These are phyloP conservation scores for Trichoderma atrobrunneum DNA, from an alignment of 2,329 filamentous ascomycete genomes.

Conservation along the genomic window DNA sequence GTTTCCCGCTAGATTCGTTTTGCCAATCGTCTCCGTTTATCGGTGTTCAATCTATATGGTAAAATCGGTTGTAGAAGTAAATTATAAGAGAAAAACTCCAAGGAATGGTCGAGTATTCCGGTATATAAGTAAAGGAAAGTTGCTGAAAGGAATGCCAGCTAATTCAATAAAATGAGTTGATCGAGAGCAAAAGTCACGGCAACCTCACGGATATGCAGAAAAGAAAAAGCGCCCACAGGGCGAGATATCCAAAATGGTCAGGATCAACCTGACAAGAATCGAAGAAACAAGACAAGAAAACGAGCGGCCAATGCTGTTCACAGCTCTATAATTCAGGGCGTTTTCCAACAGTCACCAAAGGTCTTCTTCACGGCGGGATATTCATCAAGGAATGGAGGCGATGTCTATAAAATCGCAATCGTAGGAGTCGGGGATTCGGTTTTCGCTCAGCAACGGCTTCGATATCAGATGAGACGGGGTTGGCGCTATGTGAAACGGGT, in stretches of 20 bases:
- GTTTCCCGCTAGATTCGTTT: neutral
- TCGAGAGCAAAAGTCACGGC: neutral
- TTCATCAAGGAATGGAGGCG: constrained; percentile 11
- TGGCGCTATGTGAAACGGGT: constrained; percentile 2
- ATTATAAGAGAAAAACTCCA: constrained; percentile 14
- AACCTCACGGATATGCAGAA: constrained; percentile 1
- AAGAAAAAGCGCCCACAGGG: constrained; percentile 26
- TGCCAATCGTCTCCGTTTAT: constrained; percentile 4
- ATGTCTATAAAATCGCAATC: neutral
- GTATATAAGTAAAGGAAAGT: neutral
- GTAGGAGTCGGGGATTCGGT: neutral
- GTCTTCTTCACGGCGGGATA: neutral
- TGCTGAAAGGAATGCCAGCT: neutral
- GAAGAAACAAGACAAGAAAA: constrained; percentile 22
- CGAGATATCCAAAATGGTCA: constrained; percentile 21
- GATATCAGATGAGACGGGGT: neutral
- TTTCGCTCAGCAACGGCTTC: neutral
- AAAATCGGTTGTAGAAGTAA: neutral
- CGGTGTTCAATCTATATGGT: neutral
- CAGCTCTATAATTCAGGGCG: neutral
- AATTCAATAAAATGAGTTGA: neutral
- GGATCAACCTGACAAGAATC: constrained; percentile 20
- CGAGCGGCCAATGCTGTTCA: constrained; percentile 11
- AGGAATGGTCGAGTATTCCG: constrained; percentile 14
- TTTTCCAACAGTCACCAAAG: neutral